Percentiles rank a stretch among this genome's conserved stretches.
Conservation (phyloP, 1,284 basidiomycete species). For the Boletus austroedulis region DNA sequence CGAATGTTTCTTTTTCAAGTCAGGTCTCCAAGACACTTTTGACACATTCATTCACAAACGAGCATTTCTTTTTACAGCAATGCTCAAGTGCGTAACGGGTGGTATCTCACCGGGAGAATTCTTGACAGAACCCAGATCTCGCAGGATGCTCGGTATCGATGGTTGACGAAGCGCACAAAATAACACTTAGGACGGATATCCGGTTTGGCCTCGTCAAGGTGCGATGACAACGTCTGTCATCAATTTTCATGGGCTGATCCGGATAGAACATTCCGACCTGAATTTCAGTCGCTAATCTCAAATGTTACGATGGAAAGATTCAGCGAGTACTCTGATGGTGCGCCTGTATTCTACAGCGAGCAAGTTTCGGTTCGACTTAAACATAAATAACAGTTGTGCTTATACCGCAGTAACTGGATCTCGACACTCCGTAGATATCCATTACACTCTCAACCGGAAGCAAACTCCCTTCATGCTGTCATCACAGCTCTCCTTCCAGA, state of each 20-base stretch:
- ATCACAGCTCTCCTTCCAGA: constrained; percentile 99
- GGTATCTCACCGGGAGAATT: constrained; percentile 98
- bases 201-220: too few relatives aligned
- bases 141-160: too few relatives aligned
- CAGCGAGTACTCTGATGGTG: constrained; percentile 92
- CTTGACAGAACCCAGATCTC: constrained; percentile 7
- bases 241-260: constrained; percentile 11
- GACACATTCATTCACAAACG: constrained; percentile 78
- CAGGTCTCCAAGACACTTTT: constrained; percentile 77
- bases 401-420: constrained; percentile 81
- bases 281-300: constrained; percentile 87
- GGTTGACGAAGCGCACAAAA: too few relatives aligned
- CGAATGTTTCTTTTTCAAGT: constrained; percentile 72
- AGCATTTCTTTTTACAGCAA: constrained; percentile 93
- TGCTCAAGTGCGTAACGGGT: constrained; percentile 98
- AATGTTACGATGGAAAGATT: constrained; percentile 98
- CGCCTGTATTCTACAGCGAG: constrained; percentile 89
- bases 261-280: constrained; percentile 91
- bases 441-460: constrained; percentile 97
- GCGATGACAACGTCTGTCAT: constrained; percentile 34
- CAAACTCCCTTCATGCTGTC: constrained; percentile 97
- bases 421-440: constrained; percentile 96
- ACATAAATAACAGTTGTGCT: not conserved
- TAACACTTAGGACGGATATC: too few relatives aligned
- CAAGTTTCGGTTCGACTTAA: not conserved